phyloP scores from a whole-genome alignment of 163 green algal genomes.

The Coccomyxa subellipsoidea region DNA sequence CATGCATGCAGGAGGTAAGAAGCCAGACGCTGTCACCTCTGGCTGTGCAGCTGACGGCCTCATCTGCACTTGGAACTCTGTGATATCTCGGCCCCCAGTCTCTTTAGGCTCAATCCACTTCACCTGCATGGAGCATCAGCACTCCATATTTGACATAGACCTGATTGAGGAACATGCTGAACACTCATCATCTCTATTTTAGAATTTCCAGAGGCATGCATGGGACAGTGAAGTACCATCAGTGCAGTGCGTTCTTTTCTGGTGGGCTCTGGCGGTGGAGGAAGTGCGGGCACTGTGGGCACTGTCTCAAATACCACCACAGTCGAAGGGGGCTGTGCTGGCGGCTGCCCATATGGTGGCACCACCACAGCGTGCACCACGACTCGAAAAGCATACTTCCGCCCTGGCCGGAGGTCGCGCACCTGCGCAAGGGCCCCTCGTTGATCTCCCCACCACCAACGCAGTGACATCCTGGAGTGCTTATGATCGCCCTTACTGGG shows the following conservation, averaged over 20 bases:
- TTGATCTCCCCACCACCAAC: too few species aligned
- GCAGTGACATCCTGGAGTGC: too few species aligned
- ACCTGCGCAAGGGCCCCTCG: conserved; percentile 39
- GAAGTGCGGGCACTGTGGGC: conserved; percentile 42
- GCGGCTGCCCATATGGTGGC: conserved; percentile 17
- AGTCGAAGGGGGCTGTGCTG: conserved; percentile 25
- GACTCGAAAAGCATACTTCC: conserved; percentile 55
- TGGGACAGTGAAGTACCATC: conserved; percentile 38
- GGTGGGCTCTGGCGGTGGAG: conserved; percentile 40
- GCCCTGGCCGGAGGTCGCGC: conserved; percentile 46
- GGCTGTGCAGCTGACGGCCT: not conserved
- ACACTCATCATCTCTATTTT: too few species aligned
- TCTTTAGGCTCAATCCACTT: conserved; percentile 36
- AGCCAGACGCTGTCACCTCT: not conserved
- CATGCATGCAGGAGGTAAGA: too few species aligned
- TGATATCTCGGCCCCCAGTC: conserved; percentile 48
- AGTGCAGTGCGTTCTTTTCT: conserved; percentile 49
- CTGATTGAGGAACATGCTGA: too few species aligned
- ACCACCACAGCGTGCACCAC: conserved; percentile 18
- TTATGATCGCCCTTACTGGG: too few species aligned
- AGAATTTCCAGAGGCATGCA: too few species aligned
- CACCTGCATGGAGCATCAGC: not conserved
- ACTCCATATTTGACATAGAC: too few species aligned
- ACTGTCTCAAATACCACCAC: conserved; percentile 44
- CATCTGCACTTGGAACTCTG: conserved; percentile 48